Evolutionary conservation across 352 stramenopile genomes (phyloP).

Genomic region (Phytophthora europaea): DNA sequence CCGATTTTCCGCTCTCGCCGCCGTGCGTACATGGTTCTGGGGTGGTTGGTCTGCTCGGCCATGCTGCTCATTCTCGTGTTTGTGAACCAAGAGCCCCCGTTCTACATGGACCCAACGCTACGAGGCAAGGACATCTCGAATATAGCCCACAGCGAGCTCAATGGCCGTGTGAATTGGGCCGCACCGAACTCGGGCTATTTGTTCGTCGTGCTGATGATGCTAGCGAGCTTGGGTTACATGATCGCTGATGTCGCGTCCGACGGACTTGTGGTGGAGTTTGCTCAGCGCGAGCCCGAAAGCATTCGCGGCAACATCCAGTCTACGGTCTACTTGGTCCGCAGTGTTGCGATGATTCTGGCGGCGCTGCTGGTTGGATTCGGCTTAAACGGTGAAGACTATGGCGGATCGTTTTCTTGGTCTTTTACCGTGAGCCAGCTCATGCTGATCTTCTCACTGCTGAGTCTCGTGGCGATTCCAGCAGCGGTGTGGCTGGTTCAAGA

Average conservation of each 20-base stretch:
- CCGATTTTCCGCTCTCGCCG: constrained; percentile 69
- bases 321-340: constrained; percentile 47
- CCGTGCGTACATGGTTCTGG: constrained; percentile 78
- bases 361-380: constrained; percentile 50
- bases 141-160: constrained; percentile 39
- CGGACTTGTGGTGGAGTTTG: constrained; percentile 60
- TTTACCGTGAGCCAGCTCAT: constrained; percentile 51
- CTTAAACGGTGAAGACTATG: constrained; percentile 50
- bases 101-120: constrained; percentile 60
- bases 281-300: constrained; percentile 54
- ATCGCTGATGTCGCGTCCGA: constrained; percentile 49
- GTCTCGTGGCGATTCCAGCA: constrained; percentile 47
- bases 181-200: constrained; percentile 38
- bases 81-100: constrained; percentile 53
- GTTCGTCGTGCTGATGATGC: constrained; percentile 53
- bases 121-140: constrained; percentile 57
- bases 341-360: constrained; percentile 43
- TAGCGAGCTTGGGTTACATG: constrained; percentile 50
- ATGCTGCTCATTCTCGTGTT: constrained; percentile 66
- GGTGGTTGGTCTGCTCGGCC: constrained; percentile 60
- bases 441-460: constrained; percentile 46
- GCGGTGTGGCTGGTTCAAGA: constrained; percentile 50
- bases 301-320: constrained; percentile 57
- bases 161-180: constrained; percentile 37
- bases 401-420: constrained; percentile 42